Base-by-base conservation (phyloP, 805 yeast species). In the Zygosaccharomyces siamensis region DNA sequence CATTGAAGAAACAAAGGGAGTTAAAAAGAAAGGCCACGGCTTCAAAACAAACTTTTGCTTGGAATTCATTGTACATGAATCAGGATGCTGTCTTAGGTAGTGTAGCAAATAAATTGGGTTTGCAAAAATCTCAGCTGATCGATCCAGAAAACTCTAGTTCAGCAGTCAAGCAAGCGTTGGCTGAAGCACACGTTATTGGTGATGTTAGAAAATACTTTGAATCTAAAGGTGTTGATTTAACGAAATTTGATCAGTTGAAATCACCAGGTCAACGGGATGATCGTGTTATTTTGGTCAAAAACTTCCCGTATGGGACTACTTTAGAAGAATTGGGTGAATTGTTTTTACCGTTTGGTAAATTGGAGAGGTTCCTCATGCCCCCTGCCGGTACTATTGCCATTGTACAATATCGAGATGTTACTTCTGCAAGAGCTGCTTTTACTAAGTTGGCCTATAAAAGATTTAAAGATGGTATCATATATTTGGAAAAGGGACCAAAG, bases 361-460 rank as follows among this genome's bases (percentile, higher is more conserved):
- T 93, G 24, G 81, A 80, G 54, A 77, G 96, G 57, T 74, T 89
- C 14, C 69, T 93, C 53, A 86, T 93, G 89, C 99, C 99, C 12
- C 96, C 97, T 5, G 86, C 95, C 5, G 98, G 97, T 7, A 89
- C 97, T 0, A 89, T 93, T 59, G 97, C 98, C 10, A 86, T 93
- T 62, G 83, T 93, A 7, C 97, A 92, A 68, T 90, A 83, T 68
- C 75, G 89, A 59, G 92, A 86, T 64, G 70, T 82, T 2, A 84
- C 95, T 11, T 74, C 85, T 39, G 98, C 95, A 2, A 82, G 97
- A 68, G 75, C 87, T 3, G 98, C 98, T 1, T 93, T 93, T 65
- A 75, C 86, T 26, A 89, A 88, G 61, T 73, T 93, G 39, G 86
- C 97, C 16, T 93, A 84, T 67, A 82, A 92, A 63, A 77, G 97